A percentile compares a stretch with the other conserved stretches of the same genome.
These are phyloP conservation scores for Tolypocladium guangdongense DNA, from an alignment of 2,329 filamentous ascomycete species.

Conservation along the genomic window DNA sequence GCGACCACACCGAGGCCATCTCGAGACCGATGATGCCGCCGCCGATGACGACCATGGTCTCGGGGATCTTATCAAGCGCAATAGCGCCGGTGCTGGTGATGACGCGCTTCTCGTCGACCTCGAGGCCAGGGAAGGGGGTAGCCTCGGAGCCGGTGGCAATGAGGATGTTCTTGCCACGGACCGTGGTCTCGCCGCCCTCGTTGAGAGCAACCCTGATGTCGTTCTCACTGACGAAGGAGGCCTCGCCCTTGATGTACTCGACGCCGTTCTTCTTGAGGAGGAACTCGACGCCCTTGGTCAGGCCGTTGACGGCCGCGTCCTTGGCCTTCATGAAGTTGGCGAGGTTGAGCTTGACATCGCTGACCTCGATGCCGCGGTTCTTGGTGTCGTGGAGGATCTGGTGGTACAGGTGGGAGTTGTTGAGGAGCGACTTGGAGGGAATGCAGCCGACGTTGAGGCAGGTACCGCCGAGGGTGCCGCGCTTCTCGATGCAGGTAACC, in stretches of 20 bases:
- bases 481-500: conserved; percentile 98
- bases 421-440: conserved; percentile 96
- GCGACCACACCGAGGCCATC: conserved; percentile 97
- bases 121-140: conserved; percentile 90
- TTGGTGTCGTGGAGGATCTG: conserved; percentile 95
- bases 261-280: conserved; percentile 99
- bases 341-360: conserved; percentile 94
- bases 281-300: conserved; percentile 97
- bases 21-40: conserved; percentile 98
- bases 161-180: conserved; percentile 92
- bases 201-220: conserved; percentile 83
- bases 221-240: conserved; percentile 77
- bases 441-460: conserved; percentile 99
- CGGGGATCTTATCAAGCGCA: conserved; percentile 77
- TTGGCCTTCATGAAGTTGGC: conserved; percentile 97
- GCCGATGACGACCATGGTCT: conserved; percentile 95
- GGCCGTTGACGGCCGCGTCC: conserved; percentile 73
- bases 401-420: conserved; percentile 98
- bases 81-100: conserved; percentile 94
- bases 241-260: conserved; percentile 92
- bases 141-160: conserved; percentile 94
- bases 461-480: conserved; percentile 86
- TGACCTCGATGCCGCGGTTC: conserved; percentile 92
- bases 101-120: conserved; percentile 95
- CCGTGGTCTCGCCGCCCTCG: conserved; percentile 80